Conservation (phyloP, 352 stramenopile species). For the Pythium grandisporangium region DNA sequence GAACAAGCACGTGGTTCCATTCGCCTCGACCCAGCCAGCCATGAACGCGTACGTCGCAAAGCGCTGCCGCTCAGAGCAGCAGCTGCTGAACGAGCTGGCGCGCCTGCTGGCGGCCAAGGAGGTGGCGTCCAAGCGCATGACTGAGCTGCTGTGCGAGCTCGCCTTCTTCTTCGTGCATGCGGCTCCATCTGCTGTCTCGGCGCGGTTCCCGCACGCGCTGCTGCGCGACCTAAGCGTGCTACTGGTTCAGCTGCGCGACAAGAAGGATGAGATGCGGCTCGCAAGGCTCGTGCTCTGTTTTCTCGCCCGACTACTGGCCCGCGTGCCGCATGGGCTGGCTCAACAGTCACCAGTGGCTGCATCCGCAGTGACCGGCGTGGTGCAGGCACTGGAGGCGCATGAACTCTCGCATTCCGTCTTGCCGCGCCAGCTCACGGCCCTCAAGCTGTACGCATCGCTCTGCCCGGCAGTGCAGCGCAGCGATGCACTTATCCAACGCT, state of each 20-base stretch:
- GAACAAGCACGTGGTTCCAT: no score
- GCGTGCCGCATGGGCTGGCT: conserved; percentile 15
- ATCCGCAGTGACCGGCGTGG: conserved; percentile 27
- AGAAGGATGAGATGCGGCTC: conserved; percentile 72
- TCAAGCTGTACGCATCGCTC: conserved; percentile 56
- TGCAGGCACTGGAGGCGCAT: conserved; percentile 36
- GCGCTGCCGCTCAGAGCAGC: conserved; percentile 73
- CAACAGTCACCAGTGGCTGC: conserved; percentile 39
- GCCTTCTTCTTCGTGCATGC: conserved; percentile 70
- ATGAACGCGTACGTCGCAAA: conserved; percentile 69
- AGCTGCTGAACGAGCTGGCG: conserved; percentile 75
- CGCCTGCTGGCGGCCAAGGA: conserved; percentile 52
- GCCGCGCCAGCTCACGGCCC: conserved; percentile 32
- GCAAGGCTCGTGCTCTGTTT: conserved; percentile 51
- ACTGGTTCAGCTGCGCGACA: conserved; percentile 67
- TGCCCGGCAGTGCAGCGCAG: conserved; percentile 35
- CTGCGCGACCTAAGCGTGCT: conserved; percentile 54
- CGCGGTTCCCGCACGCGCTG: conserved; percentile 46
- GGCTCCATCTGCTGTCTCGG: conserved; percentile 32
- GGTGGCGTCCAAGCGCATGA: conserved; percentile 59
- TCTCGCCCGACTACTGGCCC: conserved; percentile 35
- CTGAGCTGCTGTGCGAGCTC: conserved; percentile 56
- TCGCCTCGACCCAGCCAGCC: neutral
- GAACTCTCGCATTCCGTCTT: conserved; percentile 38
- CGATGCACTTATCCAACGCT: conserved; percentile 29